phyloP scores from a whole-genome alignment of 805 yeast genomes.

The Jamesozyma jinghongensis region DNA sequence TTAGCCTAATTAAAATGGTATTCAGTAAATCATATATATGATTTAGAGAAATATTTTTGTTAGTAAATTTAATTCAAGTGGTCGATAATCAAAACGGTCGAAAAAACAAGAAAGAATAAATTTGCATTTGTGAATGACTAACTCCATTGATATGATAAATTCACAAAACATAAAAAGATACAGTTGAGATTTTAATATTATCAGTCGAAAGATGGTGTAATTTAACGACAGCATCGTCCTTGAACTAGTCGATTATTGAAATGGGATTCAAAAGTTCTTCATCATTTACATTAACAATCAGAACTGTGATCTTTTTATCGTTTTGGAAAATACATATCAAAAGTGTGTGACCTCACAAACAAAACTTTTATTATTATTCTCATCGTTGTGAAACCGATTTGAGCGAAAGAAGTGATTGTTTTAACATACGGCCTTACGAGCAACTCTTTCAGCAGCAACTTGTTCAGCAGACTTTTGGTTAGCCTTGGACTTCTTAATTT shows the following conservation, averaged over 20 bases:
- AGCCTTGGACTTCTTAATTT: conserved; percentile 73
- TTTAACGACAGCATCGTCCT: conserved; percentile 58
- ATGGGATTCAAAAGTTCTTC: conserved; percentile 42
- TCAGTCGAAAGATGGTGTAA: conserved; percentile 75
- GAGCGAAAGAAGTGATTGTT: conserved; percentile 7
- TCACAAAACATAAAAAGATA: not conserved
- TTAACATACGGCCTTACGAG: conserved; percentile 70
- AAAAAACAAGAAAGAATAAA: too few species aligned
- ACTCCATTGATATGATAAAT: not conserved
- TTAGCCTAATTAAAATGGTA: conserved; percentile 33
- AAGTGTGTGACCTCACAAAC: too few species aligned
- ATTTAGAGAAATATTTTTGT: too few species aligned
- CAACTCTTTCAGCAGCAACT: conserved; percentile 71
- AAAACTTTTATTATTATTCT: too few species aligned
- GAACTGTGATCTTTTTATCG: too few species aligned
- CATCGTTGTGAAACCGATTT: not conserved
- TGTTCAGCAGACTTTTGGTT: conserved; percentile 67
- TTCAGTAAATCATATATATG: too few species aligned
- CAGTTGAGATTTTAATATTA: too few species aligned
- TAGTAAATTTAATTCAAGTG: too few species aligned
- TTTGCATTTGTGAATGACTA: not conserved
- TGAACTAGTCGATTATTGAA: conserved; percentile 50
- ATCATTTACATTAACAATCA: conserved; percentile 26
- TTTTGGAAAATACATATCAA: too few species aligned
- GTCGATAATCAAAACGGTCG: too few species aligned